Conservation (phyloP, 768 basidiomycete genomes). For the Suillus tomentosus region DNA sequence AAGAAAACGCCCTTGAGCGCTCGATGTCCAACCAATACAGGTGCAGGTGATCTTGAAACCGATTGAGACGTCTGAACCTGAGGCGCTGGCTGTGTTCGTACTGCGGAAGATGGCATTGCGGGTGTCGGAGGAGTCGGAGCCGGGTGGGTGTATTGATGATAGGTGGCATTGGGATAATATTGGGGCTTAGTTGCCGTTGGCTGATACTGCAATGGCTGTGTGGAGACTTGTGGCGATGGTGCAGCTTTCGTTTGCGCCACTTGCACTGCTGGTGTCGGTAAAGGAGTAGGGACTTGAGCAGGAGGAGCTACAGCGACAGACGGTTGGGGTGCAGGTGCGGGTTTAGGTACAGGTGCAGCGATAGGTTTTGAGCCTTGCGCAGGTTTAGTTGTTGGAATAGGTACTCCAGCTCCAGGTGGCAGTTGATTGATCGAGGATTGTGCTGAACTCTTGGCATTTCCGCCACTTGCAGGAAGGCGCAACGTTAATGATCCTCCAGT, state of each 20-base stretch:
- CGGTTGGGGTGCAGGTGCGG: slow-evolving; percentile 27
- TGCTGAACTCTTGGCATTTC: slow-evolving; percentile 23
- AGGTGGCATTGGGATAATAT: slow-evolving; percentile 56
- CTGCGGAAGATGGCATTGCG: slow-evolving; percentile 15
- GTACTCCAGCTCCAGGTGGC: slow-evolving; percentile 14
- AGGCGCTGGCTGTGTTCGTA: slow-evolving; percentile 8
- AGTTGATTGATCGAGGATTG: slow-evolving; percentile 27
- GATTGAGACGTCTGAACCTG: slow-evolving; percentile 29
- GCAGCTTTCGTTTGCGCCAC: slow-evolving; percentile 13
- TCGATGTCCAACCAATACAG: slow-evolving; percentile 37
- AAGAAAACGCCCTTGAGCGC: slow-evolving; percentile 57
- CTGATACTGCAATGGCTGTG: slow-evolving; percentile 36
- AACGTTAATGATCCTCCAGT: slow-evolving; percentile 23
- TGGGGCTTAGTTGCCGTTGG: slow-evolving; percentile 27
- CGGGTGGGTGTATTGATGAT: slow-evolving; percentile 37
- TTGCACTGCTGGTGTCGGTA: slow-evolving; percentile 18
- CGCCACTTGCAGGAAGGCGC: slow-evolving; percentile 24
- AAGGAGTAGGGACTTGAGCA: slow-evolving; percentile 23
- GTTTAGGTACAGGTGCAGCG: slow-evolving; percentile 18
- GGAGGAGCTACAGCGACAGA: slow-evolving; percentile 21
- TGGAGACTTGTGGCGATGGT: slow-evolving; percentile 36
- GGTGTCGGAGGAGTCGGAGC: slow-evolving; percentile 23
- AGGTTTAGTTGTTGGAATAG: slow-evolving; percentile 21
- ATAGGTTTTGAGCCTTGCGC: slow-evolving; percentile 26
- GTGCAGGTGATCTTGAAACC: slow-evolving; percentile 34